Percentiles rank a stretch among this genome's conserved stretches.
phyloP scores from a whole-genome alignment of 176 grass and related monocot species.

The Ensete glaucum region DNA sequence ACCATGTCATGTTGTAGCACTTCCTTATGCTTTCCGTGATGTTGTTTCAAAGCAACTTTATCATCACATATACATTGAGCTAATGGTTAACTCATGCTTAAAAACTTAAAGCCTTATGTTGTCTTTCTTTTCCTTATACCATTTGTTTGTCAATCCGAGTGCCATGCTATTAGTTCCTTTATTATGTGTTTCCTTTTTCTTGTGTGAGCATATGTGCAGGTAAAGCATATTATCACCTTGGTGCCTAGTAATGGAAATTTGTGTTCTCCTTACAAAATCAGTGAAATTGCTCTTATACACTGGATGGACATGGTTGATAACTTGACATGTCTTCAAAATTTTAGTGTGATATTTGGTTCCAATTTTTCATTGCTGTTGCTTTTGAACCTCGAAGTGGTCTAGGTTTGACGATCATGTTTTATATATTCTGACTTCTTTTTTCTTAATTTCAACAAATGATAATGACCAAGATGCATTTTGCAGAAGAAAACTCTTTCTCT shows the following conservation, averaged over 20 bases:
- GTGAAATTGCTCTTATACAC: background rate
- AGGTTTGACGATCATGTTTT: background rate
- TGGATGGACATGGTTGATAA: background rate
- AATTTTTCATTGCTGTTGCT: background rate
- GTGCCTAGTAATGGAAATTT: background rate
- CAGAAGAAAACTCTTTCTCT: too few species aligned
- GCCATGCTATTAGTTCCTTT: background rate
- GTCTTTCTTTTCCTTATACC: background rate
- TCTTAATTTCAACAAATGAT: background rate
- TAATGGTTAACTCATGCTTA: background rate
- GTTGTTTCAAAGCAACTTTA: background rate
- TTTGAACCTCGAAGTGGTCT: background rate
- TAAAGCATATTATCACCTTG: background rate
- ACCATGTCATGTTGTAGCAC: background rate
- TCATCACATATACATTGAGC: background rate
- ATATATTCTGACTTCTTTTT: background rate
- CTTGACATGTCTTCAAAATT: background rate
- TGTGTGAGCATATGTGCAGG: background rate
- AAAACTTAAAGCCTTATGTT: background rate
- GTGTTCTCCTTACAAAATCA: background rate
- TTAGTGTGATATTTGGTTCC: background rate
- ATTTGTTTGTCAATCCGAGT: background rate
- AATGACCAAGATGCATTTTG: too few species aligned
- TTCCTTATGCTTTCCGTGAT: background rate
- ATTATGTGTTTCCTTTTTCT: background rate